Percentiles rank a stretch among this genome's conserved stretches.
Conservation (phyloP, 2,329 filamentous ascomycete genomes). For the Cytospora leucostoma region DNA sequence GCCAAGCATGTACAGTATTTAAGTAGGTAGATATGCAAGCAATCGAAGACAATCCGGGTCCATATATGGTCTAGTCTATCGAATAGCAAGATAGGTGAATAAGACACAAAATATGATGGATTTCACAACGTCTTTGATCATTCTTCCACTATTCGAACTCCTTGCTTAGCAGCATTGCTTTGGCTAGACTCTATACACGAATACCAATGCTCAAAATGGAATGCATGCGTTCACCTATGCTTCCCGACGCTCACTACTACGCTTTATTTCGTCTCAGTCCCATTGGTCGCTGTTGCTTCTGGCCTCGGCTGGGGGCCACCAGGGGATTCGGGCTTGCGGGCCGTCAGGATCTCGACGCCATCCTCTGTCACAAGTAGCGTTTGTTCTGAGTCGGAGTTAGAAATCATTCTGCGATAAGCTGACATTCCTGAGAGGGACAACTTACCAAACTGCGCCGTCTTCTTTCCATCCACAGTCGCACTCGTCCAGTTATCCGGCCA, state of each 20-base stretch:
- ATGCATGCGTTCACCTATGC: background rate
- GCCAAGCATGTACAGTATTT: no score
- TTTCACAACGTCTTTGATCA: background rate
- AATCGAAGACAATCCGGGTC: no score
- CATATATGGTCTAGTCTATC: no score
- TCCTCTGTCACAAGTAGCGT: slow-evolving; percentile 82
- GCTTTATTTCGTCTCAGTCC: background rate
- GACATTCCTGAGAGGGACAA: slow-evolving; percentile 20
- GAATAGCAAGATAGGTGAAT: background rate
- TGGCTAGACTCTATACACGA: background rate
- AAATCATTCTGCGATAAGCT: no score
- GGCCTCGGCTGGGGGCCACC: slow-evolving; percentile 71
- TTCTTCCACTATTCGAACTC: background rate
- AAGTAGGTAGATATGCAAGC: no score
- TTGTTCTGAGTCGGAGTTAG: slow-evolving; percentile 58
- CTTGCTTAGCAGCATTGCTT: background rate
- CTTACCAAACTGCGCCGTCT: slow-evolving; percentile 89
- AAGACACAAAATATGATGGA: background rate
- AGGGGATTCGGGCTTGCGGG: slow-evolving; percentile 69
- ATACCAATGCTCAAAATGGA: background rate
- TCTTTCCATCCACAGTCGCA: slow-evolving; percentile 84
- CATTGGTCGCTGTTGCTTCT: slow-evolving; percentile 24
- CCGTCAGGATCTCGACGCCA: slow-evolving; percentile 81
- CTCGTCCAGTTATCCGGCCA: slow-evolving; percentile 99
- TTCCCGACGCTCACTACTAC: background rate